These are phyloP conservation scores for Smallanthus sonchifolius DNA, from an alignment of 129 eudicot genomes.

Conservation along the genomic window DNA sequence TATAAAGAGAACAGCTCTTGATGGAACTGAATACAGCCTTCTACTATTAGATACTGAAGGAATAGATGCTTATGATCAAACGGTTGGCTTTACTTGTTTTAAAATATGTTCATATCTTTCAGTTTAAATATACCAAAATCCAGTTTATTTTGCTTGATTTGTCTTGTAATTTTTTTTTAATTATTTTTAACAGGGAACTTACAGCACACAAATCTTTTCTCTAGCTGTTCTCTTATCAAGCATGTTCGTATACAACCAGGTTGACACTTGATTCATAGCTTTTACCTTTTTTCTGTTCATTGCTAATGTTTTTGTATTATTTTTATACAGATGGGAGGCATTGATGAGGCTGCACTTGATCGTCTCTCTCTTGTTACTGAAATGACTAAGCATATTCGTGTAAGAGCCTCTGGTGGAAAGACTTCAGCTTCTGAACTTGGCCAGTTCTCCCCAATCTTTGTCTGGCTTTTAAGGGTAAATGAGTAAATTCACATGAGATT, in stretches of 20 bases:
- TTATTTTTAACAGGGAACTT: constrained; percentile 70
- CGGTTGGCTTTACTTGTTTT: constrained; percentile 49
- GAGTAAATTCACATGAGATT: constrained; percentile 4
- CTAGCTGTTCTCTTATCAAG: constrained; percentile 95
- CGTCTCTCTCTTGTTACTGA: constrained; percentile 98
- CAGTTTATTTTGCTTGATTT: background rate
- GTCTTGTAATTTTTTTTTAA: background rate
- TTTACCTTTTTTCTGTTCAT: background rate
- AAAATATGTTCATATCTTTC: constrained; percentile 10
- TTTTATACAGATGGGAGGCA: constrained; percentile 82
- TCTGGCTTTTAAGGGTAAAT: constrained; percentile 95
- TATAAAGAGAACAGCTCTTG: constrained; percentile 83
- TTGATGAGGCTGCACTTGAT: constrained; percentile 99
- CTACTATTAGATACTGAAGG: constrained; percentile 95
- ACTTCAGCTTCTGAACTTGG: constrained; percentile 90
- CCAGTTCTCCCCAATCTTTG: constrained; percentile 98
- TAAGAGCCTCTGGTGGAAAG: constrained; percentile 88
- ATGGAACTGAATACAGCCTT: constrained; percentile 90
- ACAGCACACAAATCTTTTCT: constrained; percentile 94
- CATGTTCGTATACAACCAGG: constrained; percentile 99
- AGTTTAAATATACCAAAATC: background rate
- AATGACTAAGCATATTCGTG: constrained; percentile 99
- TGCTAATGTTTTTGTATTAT: background rate
- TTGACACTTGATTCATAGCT: constrained; percentile 7
- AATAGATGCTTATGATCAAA: constrained; percentile 99